Evolutionary conservation across 2,329 filamentous ascomycete species (phyloP).

Genomic region (Colletotrichum navitas): DNA sequence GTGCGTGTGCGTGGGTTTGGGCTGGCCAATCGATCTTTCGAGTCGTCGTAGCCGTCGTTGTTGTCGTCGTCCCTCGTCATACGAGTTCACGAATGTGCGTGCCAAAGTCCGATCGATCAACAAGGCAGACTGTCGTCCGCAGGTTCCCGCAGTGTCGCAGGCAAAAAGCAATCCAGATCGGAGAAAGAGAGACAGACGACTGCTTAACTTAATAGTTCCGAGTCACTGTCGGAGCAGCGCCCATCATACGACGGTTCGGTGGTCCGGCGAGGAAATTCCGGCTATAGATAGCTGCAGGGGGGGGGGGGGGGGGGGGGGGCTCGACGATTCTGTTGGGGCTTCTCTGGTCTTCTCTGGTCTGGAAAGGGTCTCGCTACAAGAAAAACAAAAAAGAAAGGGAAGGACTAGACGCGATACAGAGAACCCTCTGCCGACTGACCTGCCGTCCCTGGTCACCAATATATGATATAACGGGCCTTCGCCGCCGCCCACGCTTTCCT

Average conservation of each 20-base stretch:
- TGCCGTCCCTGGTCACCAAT: conserved; percentile 27
- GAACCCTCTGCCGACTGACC: neutral
- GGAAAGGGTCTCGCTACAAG: conserved; percentile 4
- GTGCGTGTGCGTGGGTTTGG: neutral
- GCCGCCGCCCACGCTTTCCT: conserved; percentile 8
- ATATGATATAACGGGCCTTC: conserved; percentile 22
- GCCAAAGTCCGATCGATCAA: neutral
- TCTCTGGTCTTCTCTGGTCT: conserved; percentile 1
- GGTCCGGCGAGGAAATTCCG: conserved; percentile 14
- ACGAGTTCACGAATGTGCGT: neutral
- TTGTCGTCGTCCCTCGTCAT: neutral
- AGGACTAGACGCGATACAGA: conserved; percentile 5
- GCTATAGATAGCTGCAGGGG: conserved; percentile 15
- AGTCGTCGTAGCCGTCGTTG: neutral
- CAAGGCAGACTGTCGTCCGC: conserved; percentile 1
- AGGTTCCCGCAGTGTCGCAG: conserved; percentile 11
- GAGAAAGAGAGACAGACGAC: conserved; percentile 15
- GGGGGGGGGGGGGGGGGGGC: neutral
- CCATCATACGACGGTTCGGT: conserved; percentile 4
- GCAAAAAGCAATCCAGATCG: conserved; percentile 1
- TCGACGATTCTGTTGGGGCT: conserved; percentile 3
- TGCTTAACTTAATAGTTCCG: neutral
- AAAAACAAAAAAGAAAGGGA: conserved; percentile 14
- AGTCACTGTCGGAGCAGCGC: conserved; percentile 6
- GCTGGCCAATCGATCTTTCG: neutral